Evolutionary conservation across 2,329 filamentous ascomycete genomes (phyloP), one percentile per base, ranked within the genome.

Genomic region (Penicillium hordei): DNA sequence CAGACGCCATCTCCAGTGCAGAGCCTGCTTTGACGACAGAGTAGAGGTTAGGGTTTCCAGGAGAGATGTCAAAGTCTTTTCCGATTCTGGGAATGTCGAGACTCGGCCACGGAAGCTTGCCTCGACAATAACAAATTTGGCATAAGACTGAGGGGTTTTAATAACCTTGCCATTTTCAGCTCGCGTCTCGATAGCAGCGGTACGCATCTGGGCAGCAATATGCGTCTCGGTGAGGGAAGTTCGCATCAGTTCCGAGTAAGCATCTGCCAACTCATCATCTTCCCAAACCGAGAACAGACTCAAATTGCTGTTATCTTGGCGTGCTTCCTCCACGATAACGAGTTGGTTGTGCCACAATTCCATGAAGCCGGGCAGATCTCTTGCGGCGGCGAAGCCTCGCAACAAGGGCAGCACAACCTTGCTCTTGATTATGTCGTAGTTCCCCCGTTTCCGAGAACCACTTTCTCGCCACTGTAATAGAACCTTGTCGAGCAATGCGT

Each of bases 241-340:
- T 27, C 66, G 69, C 56, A 75, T 59, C 52, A 74, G 48, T 17
- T 73, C 68, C 29, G 70, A 66, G 63, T 74, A 78, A 36, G 62
- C 65, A 27, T 72, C 67, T 34, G 72, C 73, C 15, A 80, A 36
- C 58, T 77, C 75, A 50, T 79, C 75, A 55, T 79, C 76, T 61
- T 80, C 78, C 78, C 78, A 80, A 4, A 78, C 68, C 7, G 74
- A 74, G 56, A 73, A 73, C 5, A 56, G 42, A 43, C 61, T 55
- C 27, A 71, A 46, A 27, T 54, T 64, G 34, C 48, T 46, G 38
- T 70, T 61, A 48, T 60, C 49, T 13, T 56, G 61, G 54, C 73
- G 72, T 42, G 68, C 61, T 63, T 70, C 60, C 58, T 79, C 74
- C 12, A 77, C 60, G 8, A 67, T 60, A n/a, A 67, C 59, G 15